Evolutionary conservation across 2,329 filamentous ascomycete genomes (phyloP).

Genomic region (Trichoderma semiorbis): DNA sequence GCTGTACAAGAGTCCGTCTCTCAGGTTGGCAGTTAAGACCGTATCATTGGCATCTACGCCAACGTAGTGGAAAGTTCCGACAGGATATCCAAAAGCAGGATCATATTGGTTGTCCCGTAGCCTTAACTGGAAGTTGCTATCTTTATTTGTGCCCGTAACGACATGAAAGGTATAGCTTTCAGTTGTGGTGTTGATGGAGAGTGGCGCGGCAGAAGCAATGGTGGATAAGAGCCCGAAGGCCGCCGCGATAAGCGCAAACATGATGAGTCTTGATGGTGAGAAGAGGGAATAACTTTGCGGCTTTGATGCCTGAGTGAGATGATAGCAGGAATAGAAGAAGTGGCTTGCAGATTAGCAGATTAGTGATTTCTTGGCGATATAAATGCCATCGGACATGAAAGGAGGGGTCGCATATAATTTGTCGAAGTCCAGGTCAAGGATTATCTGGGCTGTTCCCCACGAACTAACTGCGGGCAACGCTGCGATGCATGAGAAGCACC

Average conservation of each 20-base stretch:
- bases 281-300: neutral
- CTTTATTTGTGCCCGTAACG: neutral
- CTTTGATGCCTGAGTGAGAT: neutral
- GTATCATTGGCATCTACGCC: neutral
- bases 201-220: neutral
- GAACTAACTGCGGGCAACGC: neutral
- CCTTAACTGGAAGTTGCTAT: neutral
- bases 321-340: neutral
- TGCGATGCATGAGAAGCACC: neutral
- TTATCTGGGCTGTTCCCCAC: neutral
- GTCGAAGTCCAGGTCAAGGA: neutral
- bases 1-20: neutral
- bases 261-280: neutral
- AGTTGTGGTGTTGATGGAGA: neutral
- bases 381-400: neutral
- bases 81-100: neutral
- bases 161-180: neutral
- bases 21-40: neutral
- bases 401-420: neutral
- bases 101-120: neutral
- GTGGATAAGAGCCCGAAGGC: neutral
- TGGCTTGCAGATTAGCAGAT: neutral
- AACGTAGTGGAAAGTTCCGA: neutral
- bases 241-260: neutral
- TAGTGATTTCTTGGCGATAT: neutral